Base-by-base conservation (phyloP, 768 basidiomycete species). In the Crassisporium funariophilum region DNA sequence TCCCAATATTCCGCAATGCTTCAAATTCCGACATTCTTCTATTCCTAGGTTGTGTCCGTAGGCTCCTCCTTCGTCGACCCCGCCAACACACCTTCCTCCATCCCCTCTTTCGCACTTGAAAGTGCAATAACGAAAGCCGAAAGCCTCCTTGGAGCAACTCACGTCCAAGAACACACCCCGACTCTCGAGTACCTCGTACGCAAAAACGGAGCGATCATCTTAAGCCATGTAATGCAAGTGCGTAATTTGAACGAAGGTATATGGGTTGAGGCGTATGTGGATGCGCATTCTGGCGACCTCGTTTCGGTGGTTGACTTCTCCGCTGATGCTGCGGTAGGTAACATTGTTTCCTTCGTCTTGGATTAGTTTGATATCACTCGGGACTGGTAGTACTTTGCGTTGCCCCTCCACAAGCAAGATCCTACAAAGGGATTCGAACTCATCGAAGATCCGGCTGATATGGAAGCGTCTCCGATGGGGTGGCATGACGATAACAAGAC, bases 261-360 rank as follows among this genome's bases (percentile, higher is more conserved):
- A 9, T 84, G 79, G 78, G 74, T 72, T 56, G 80, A 85, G 61
- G 82, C 79, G 0, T 81, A 80, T 49, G 74, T 84, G 36, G 82
- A 83, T 52, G 82, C 78, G 11, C 76, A 78, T 53, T 67, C 72
- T 16, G 77, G 76, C 13, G 74, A 78, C 25, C 58, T 84, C 34
- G 60, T 79, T 17, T 69, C 72, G 19, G 66, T 82, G 21, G 75
- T 75, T 22, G 80, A 84, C 59, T 83, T 82, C 61, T 77, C 75
- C 16, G 59, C 72, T 19, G 65, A 73, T 33, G 72, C 74, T 13
- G 66, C 75, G 7, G 73, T 76, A 49, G 48, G 69, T 62, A 17
- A 6, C 33, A 34, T 46, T 20, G 17, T 19, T 34, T n/a, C 16
- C 20, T 35, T 24, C 2, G 17, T 41, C 13, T 25, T n/a, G n/a